These are phyloP conservation scores for Kuraishia hungarica DNA, from an alignment of 805 yeast genomes.

Conservation along the genomic window DNA sequence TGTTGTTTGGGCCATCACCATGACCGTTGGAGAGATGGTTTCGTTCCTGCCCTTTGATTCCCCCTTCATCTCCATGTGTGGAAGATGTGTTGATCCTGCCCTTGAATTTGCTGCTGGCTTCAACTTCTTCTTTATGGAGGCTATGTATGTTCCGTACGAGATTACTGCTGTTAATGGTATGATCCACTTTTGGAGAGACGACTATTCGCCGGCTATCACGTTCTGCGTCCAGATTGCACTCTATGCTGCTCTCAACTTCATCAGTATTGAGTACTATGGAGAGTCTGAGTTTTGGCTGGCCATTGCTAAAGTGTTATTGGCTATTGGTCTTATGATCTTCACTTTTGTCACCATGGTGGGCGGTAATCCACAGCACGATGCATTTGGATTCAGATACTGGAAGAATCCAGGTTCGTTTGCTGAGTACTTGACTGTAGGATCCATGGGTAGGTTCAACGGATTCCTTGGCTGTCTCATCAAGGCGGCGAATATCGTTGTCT, in stretches of 20 bases:
- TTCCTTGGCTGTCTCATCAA: conserved; percentile 31
- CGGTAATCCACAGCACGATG: conserved; percentile 38
- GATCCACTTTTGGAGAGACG: conserved; percentile 40
- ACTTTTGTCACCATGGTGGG: conserved; percentile 43
- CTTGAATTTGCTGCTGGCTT: conserved; percentile 38
- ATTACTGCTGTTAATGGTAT: conserved; percentile 37
- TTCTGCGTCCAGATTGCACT: conserved; percentile 31
- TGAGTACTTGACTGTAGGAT: conserved; percentile 30
- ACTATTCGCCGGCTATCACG: conserved; percentile 38
- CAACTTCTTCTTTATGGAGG: conserved; percentile 40
- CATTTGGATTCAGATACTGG: conserved; percentile 26
- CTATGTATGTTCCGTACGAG: conserved; percentile 42
- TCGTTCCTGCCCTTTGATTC: conserved; percentile 37
- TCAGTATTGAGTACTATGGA: conserved; percentile 26
- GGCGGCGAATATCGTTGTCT: conserved; percentile 35
- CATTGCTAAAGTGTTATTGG: conserved; percentile 32
- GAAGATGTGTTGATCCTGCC: conserved; percentile 36
- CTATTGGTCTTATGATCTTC: conserved; percentile 34
- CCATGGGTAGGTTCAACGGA: conserved; percentile 39
- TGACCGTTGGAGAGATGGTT: conserved; percentile 38
- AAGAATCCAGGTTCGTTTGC: conserved; percentile 18
- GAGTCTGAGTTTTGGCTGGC: conserved; percentile 40
- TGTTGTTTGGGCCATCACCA: conserved; percentile 32
- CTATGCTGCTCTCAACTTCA: conserved; percentile 28
- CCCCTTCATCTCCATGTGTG: conserved; percentile 37